Percentiles rank a stretch among this genome's conserved stretches.
Evolutionary conservation across 257 asterid genomes (phyloP).

Genomic region (Solanum raphanifolium): DNA sequence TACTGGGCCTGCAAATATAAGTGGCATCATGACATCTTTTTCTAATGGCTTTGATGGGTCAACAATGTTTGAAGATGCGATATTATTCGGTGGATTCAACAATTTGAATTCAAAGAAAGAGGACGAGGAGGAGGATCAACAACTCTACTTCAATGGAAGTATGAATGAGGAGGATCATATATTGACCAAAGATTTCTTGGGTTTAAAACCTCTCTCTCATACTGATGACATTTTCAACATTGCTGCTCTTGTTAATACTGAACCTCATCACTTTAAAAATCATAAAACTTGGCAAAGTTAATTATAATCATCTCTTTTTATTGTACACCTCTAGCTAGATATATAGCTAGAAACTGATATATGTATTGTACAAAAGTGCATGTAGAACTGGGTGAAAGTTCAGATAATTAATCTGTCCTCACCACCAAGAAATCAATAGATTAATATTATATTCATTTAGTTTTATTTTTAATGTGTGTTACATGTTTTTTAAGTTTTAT

Average conservation of each 20-base stretch:
- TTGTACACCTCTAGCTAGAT: neutral
- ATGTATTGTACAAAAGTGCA: neutral
- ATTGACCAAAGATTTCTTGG: conserved; percentile 72
- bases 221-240: conserved; percentile 52
- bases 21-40: conserved; percentile 34
- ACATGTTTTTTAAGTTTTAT: neutral
- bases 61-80: conserved; percentile 31
- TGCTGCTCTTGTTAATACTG: conserved; percentile 27
- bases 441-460: neutral
- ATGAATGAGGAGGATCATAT: neutral
- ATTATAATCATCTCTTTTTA: neutral
- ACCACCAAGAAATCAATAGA: no score
- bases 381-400: neutral
- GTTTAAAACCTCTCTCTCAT: conserved; percentile 58
- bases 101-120: conserved; percentile 13
- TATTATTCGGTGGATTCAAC: conserved; percentile 28
- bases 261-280: conserved; percentile 13
- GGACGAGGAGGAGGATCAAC: conserved; percentile 9
- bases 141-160: neutral
- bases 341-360: neutral
- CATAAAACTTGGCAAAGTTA: conserved; percentile 54
- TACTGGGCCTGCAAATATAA: neutral
- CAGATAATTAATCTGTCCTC: neutral
- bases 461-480: neutral
- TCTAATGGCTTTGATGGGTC: conserved; percentile 31